A percentile compares a stretch with the other conserved stretches of the same genome.
Conservation (phyloP, 2,329 filamentous ascomycete species). For the Verticillium zaregamsianum region DNA sequence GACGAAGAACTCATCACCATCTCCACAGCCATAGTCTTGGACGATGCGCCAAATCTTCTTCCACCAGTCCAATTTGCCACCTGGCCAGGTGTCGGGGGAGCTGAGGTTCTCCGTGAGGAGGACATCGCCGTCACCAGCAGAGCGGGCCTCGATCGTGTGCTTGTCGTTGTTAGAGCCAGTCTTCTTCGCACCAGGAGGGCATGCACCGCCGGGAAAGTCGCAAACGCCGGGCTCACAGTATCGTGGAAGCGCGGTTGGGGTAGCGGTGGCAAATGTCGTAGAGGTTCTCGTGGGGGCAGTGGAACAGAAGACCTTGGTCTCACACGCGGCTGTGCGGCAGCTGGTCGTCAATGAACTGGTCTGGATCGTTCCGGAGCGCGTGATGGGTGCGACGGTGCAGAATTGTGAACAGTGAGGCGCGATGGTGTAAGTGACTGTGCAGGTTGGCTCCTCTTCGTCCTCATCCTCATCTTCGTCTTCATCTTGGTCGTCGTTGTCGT, state of each 20-base stretch:
- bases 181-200: conserved; percentile 1
- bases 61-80: conserved; percentile 9
- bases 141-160: neutral
- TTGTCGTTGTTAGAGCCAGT: neutral
- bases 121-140: conserved; percentile 5
- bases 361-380: neutral
- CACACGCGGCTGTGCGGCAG: conserved; percentile 8
- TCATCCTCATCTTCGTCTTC: conserved; percentile 3
- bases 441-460: conserved; percentile 3
- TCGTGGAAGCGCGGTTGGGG: neutral
- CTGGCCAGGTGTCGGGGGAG: conserved; percentile 4
- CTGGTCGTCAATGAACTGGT: conserved; percentile 4
- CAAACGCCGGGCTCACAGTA: conserved; percentile 5
- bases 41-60: conserved; percentile 9
- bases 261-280: conserved; percentile 7
- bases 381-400: conserved; percentile 7
- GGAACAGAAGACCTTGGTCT: conserved; percentile 8
- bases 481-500: neutral
- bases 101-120: conserved; percentile 4
- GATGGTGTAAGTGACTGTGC: conserved; percentile 6
- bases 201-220: neutral
- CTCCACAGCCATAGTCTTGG: conserved; percentile 7
- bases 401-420: conserved; percentile 12
- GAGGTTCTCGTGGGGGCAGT: conserved; percentile 5
- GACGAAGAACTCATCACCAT: neutral